Base-by-base conservation (phyloP, 192 early-diverging fungal genomes). In the Podochytrium sp. region DNA sequence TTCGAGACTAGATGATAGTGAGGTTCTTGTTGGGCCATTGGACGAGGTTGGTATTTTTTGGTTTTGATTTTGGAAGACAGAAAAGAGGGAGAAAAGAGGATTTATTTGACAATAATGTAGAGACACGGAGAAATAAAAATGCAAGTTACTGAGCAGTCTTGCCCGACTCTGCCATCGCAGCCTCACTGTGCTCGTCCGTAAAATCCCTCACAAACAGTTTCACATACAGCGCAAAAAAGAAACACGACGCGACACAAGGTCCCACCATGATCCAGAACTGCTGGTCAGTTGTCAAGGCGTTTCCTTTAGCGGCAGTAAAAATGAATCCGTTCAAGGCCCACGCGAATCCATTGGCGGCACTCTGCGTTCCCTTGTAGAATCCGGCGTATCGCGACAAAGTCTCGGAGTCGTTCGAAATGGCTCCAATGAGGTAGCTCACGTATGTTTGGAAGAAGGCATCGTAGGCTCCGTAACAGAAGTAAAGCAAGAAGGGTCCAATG, bases 341-440 rank as follows among this genome's bases (percentile, higher is more conserved):
- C 6, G 58, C 20, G 30, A 55, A 6, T 6, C 16, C 52, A 7
- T 6, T 29, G 20, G 16, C 52, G 25, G 16, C 52, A 35, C 10
- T 18, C 84, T 96, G 94, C 58, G 93, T 89, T 56, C 90, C 91
- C 87, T 96, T 96, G 89, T 96, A 96, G 84, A 92, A 94, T 2
- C 93, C 94, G 52, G 87, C 85, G 42, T 53, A 75, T 12, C 61
- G 37, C 3, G 72, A 74, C 1, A 65, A 30, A 2, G 38, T 65
- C 16, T 86, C 86, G 72, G 85, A 83, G 78, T 96, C 91, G 77
- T 94, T 94, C 7, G 91, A 88, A 71, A 94, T 78, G 49, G 93
- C 85, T 18, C 93, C 94, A 75, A 95, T 89, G 38, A 95, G 71
- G 92, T 92, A 95, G 87, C 94, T 93, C 1, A 81, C 79, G 40